Evolutionary conservation across 495 filamentous ascomycete species (phyloP).

Genomic region (Neurospora sp.): DNA sequence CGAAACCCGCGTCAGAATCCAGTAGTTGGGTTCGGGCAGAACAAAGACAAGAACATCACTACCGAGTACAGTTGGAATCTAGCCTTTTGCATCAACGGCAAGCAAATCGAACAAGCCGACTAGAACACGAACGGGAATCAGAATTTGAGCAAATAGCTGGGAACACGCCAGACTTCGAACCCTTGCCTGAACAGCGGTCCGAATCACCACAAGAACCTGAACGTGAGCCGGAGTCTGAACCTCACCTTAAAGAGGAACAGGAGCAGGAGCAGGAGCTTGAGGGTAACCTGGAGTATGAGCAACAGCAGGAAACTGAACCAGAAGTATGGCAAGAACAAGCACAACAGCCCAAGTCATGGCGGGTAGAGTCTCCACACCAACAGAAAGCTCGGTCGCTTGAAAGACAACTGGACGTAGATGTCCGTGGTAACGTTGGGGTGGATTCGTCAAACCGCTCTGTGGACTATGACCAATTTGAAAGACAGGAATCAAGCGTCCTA

Average conservation of each 20-base stretch:
- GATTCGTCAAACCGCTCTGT: not conserved
- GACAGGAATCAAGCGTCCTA: not conserved
- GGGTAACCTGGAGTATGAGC: not conserved
- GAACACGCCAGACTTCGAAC: not conserved
- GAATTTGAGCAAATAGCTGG: not conserved
- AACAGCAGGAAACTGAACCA: not conserved
- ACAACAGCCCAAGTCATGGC: not conserved
- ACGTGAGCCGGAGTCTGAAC: not conserved
- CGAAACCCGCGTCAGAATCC: not conserved
- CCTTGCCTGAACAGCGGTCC: not conserved
- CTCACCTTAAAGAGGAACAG: not conserved
- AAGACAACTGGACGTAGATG: not conserved
- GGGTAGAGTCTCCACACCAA: not conserved
- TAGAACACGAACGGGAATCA: not conserved
- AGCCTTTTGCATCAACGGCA: not conserved
- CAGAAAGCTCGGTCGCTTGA: not conserved
- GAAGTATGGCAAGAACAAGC: not conserved
- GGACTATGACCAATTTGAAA: not conserved
- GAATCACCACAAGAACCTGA: not conserved
- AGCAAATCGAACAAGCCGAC: not conserved
- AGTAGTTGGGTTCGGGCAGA: not conserved
- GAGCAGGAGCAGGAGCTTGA: not conserved
- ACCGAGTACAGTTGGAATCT: not conserved
- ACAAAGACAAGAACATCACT: not conserved
- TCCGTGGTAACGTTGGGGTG: not conserved